These are phyloP conservation scores for Bipolaris victoriae DNA, from an alignment of 2,329 filamentous ascomycete genomes.

Conservation along the genomic window DNA sequence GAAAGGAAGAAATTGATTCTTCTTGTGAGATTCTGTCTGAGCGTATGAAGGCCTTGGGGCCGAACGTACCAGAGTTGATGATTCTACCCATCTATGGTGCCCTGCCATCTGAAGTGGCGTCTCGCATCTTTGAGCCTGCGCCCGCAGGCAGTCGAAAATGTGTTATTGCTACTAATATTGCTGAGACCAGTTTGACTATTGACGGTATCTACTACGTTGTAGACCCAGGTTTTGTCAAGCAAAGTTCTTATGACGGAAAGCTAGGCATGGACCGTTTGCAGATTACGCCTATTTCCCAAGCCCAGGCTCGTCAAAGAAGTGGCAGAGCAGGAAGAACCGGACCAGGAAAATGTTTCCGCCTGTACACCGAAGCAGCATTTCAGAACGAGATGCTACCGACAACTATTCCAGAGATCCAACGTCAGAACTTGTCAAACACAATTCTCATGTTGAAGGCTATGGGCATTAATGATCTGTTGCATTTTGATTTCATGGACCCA, in stretches of 20 bases:
- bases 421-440: constrained; percentile 88
- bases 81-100: constrained; percentile 97
- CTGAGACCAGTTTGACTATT: constrained; percentile 96
- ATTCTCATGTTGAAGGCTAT: constrained; percentile 99
- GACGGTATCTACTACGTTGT: constrained; percentile 98
- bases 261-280: constrained; percentile 97
- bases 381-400: constrained; percentile 97
- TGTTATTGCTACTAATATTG: constrained; percentile 97
- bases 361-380: constrained; percentile 95
- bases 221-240: constrained; percentile 96
- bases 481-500: constrained; percentile 99
- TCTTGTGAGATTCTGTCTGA: constrained; percentile 91
- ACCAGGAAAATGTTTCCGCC: constrained; percentile 84
- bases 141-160: constrained; percentile 87
- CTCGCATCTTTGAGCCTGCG: constrained; percentile 90
- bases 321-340: constrained; percentile 93
- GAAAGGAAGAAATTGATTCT: constrained; percentile 97
- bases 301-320: constrained; percentile 92
- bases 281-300: constrained; percentile 94
- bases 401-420: constrained; percentile 93
- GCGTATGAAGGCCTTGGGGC: constrained; percentile 93
- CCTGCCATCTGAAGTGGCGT: constrained; percentile 91
- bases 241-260: constrained; percentile 96
- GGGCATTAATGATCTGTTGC: constrained; percentile 96
- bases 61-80: constrained; percentile 86